These are phyloP conservation scores for Fusarium zealandicum DNA, from an alignment of 2,329 filamentous ascomycete species.

Conservation along the genomic window DNA sequence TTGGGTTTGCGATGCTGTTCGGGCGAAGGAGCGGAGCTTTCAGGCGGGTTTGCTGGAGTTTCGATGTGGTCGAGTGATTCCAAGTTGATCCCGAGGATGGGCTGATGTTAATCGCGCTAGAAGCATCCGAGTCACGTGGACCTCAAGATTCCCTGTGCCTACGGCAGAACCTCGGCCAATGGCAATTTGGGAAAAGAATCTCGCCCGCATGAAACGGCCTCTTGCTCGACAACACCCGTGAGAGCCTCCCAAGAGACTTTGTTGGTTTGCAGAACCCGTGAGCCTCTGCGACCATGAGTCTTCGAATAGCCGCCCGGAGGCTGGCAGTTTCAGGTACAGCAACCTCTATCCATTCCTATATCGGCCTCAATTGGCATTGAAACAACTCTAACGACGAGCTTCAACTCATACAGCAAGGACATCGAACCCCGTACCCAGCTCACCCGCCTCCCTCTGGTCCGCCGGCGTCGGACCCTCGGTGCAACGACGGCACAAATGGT, in stretches of 20 bases:
- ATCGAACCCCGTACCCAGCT: conserved; percentile 27
- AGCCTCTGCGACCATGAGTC: conserved; percentile 62
- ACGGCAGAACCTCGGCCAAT: conserved; percentile 40
- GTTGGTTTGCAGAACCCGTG: conserved; percentile 32
- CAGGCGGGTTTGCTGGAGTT: conserved; percentile 31
- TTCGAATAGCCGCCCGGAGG: conserved; percentile 68
- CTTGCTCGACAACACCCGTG: conserved; percentile 24
- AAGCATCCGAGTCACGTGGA: conserved; percentile 2
- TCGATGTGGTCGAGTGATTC: conserved; percentile 39
- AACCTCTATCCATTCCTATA: conserved; percentile 1
- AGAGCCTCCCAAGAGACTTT: conserved; percentile 29
- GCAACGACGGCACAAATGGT: conserved; percentile 54
- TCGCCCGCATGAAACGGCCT: conserved; percentile 20
- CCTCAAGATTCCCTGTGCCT: neutral
- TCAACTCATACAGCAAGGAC: conserved; percentile 31
- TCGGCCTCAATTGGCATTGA: conserved; percentile 27
- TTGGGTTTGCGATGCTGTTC: conserved; percentile 36
- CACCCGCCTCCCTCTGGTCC: conserved; percentile 27
- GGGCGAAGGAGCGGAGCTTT: conserved; percentile 33
- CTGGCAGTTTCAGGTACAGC: conserved; percentile 65
- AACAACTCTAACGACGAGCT: conserved; percentile 25
- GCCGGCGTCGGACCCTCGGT: conserved; percentile 23
- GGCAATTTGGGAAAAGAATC: conserved; percentile 39
- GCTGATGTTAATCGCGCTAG: conserved; percentile 49
- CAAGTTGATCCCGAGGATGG: conserved; percentile 42